These are phyloP conservation scores for Trichoderma aggressivum DNA, from an alignment of 2,329 filamentous ascomycete genomes.

Conservation along the genomic window DNA sequence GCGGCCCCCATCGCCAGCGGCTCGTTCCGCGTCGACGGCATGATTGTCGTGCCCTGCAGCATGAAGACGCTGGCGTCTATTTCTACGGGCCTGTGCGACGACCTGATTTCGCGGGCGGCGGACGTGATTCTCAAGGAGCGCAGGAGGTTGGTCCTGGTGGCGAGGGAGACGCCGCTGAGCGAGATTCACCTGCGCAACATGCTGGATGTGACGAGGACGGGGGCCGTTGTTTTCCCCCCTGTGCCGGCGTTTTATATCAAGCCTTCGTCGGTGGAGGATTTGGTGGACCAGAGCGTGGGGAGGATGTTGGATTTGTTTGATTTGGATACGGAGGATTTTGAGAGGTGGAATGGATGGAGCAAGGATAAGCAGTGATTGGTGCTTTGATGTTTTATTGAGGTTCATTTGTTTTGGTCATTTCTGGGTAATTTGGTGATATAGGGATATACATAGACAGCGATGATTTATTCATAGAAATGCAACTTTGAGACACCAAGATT, in stretches of 20 bases:
- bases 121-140: slow-evolving; percentile 48
- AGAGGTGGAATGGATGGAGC: slow-evolving; percentile 34
- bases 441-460: background rate
- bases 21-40: slow-evolving; percentile 32
- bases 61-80: slow-evolving; percentile 48
- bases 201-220: slow-evolving; percentile 37
- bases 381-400: background rate
- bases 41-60: slow-evolving; percentile 48
- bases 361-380: background rate
- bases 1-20: slow-evolving; percentile 23
- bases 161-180: slow-evolving; percentile 45
- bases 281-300: slow-evolving; percentile 44
- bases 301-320: slow-evolving; percentile 45
- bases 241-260: slow-evolving; percentile 45
- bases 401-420: background rate
- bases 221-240: slow-evolving; percentile 44
- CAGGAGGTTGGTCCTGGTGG: slow-evolving; percentile 38
- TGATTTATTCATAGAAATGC: background rate
- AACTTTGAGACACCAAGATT: background rate
- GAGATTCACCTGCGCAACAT: slow-evolving; percentile 48
- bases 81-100: slow-evolving; percentile 41
- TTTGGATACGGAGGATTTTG: slow-evolving; percentile 39
- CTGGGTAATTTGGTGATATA: background rate
- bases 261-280: slow-evolving; percentile 39
- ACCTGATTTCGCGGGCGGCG: slow-evolving; percentile 44